Evolutionary conservation across 176 grass and related monocot genomes (phyloP).

Genomic region (Aegilops speltoides): DNA sequence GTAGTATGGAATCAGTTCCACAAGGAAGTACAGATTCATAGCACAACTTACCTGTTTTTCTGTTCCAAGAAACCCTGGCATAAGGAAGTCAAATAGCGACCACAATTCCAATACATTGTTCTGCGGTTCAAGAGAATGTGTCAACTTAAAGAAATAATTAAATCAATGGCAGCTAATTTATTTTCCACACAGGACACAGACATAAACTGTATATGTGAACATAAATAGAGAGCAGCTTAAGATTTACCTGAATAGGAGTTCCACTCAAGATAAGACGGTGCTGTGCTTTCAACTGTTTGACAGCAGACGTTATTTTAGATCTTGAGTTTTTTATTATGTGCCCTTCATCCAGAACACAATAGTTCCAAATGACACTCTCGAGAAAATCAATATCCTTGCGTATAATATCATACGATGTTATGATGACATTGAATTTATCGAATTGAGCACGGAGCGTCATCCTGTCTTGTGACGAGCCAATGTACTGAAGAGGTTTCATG

Average conservation of each 20-base stretch:
- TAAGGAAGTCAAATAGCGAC: slow-evolving; percentile 99
- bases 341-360: slow-evolving; percentile 98
- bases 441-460: slow-evolving; percentile 68
- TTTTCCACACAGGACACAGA: slow-evolving; percentile 18
- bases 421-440: slow-evolving; percentile 80
- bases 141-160: slow-evolving; percentile 24
- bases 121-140: slow-evolving; percentile 51
- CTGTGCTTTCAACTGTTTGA: slow-evolving; percentile 91
- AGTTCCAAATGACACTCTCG: slow-evolving; percentile 75
- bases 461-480: slow-evolving; percentile 87
- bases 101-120: slow-evolving; percentile 99
- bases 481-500: slow-evolving; percentile 82
- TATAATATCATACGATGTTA: slow-evolving; percentile 99
- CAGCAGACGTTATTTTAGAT: slow-evolving; percentile 94
- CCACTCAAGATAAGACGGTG: slow-evolving; percentile 98
- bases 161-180: neutral
- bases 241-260: slow-evolving; percentile 89
- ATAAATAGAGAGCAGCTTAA: neutral
- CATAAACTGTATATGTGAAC: slow-evolving; percentile 20
- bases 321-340: slow-evolving; percentile 99
- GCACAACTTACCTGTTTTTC: slow-evolving; percentile 77
- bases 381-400: slow-evolving; percentile 95
- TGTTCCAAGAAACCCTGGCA: slow-evolving; percentile 99
- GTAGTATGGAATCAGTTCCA: neutral
- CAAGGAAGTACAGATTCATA: neutral